Evolutionary conservation across 2,329 filamentous ascomycete species (phyloP), one percentile per base, ranked within the genome.

Genomic region (Elsinoe arachidis): DNA sequence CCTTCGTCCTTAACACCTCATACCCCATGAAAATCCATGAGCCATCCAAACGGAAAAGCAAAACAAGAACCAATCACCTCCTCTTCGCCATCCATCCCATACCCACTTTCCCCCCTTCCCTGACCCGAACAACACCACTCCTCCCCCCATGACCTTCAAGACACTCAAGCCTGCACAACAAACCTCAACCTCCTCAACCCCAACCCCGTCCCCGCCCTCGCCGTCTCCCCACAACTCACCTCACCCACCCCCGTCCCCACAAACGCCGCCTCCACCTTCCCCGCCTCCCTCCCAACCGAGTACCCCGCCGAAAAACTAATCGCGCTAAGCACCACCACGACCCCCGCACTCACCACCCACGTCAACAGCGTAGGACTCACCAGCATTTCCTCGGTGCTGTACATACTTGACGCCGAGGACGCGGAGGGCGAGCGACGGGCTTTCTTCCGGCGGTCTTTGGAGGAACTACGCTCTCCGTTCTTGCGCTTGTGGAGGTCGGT

Each of bases 261-360:
- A 26, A 64, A 58, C 14, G 57, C 56, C 5, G 57, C 75, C 64
- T 84, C 81, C 2, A 77, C 70, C 54, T 75, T 73, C 1, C 80
- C 81, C 3, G 80, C 76, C 61, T 85, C 82, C 56, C 76, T 76
- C 10, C 83, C 83, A 12, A 84, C 74, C 12, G 80, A 78, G 63
- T 85, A 85, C 1, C 83, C 83, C 3, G 83, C 82, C 0, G 80
- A 80, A 67, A 85, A 86, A 63, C 81, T 83, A 60, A 85, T 77
- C 1, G 82, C 83, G 14, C 80, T 82, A 57, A 85, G 78, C 0
- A 85, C 74, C 2, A 85, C 80, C 1, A 85, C 80, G 15, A 85
- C 81, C 1, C 83, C 82, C 0, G 83, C 83, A 51, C 80, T 82
- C 47, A 85, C 78, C 3, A 85, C 79, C 83, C 83, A 86, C 0